Percentiles rank a stretch among this genome's conserved stretches.
Evolutionary conservation across 148 eudicot genomes (phyloP).

Genomic region (Cornus suecica): DNA sequence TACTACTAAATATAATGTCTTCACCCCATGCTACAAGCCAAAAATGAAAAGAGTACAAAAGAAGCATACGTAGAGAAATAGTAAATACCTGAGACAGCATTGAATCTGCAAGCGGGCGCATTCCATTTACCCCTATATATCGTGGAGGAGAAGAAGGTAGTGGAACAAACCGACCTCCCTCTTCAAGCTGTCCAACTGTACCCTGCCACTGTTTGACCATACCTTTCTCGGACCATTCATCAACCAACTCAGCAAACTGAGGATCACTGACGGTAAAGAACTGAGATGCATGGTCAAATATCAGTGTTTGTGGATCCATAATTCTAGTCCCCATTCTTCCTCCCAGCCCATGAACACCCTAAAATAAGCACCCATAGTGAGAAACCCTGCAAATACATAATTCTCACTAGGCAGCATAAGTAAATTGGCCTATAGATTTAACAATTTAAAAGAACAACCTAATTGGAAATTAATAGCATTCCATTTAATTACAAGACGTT

Average conservation of each 20-base stretch:
- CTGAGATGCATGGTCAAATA: conserved; percentile 96
- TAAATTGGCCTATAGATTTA: not conserved
- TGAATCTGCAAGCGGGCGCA: conserved; percentile 91
- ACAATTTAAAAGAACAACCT: not conserved
- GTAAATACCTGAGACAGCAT: conserved; percentile 65
- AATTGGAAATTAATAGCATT: not conserved
- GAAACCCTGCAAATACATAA: conserved; percentile 1
- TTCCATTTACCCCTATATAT: conserved; percentile 78
- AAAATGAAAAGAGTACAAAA: not conserved
- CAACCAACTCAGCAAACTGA: conserved; percentile 62
- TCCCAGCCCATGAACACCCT: conserved; percentile 96
- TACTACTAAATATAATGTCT: too few species aligned
- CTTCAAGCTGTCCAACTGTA: conserved; percentile 74
- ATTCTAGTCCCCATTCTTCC: conserved; percentile 96
- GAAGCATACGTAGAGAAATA: conserved; percentile 4
- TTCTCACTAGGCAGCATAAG: too few species aligned
- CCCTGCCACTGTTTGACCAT: conserved; percentile 74
- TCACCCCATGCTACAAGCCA: not conserved
- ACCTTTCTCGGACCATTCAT: conserved; percentile 69
- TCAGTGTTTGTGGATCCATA: conserved; percentile 58
- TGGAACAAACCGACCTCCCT: conserved; percentile 63
- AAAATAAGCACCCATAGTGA: conserved; percentile 16
- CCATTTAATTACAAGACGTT: too few species aligned
- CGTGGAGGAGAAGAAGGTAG: conserved; percentile 60
- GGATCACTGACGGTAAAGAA: conserved; percentile 81